A percentile compares a stretch with the other conserved stretches of the same genome.
phyloP scores from a whole-genome alignment of 345 rosid genomes.

The Eucalyptus marginata region DNA sequence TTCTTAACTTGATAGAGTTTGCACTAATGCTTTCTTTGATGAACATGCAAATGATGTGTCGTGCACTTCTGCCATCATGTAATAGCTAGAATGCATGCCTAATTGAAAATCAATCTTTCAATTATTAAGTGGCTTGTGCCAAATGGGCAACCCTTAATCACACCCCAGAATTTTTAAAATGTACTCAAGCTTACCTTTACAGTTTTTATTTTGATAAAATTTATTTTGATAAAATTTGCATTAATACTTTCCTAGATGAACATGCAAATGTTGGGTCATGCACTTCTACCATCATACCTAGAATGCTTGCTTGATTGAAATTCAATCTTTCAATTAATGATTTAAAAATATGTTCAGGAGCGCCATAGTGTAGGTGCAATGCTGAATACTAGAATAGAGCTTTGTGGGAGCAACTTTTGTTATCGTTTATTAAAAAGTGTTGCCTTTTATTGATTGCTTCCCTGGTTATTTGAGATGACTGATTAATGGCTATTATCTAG shows the following conservation, averaged over 20 bases:
- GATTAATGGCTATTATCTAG: constrained; percentile 16
- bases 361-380: background rate
- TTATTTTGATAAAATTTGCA: background rate
- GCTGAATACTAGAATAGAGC: background rate
- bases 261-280: background rate
- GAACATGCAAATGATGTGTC: background rate
- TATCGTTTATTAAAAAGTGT: background rate
- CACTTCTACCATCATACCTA: background rate
- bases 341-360: background rate
- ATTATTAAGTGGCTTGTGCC: background rate
- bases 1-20: background rate
- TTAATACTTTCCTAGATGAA: background rate
- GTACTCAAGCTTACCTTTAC: background rate
- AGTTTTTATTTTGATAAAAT: background rate
- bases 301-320: background rate
- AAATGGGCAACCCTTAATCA: background rate
- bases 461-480: background rate
- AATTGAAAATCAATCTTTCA: background rate
- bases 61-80: background rate
- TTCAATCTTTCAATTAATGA: background rate
- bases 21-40: background rate
- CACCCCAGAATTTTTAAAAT: background rate
- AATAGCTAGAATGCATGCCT: background rate
- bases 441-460: background rate
- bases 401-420: background rate